Percentiles rank a stretch among this genome's conserved stretches.
Evolutionary conservation across 2,329 filamentous ascomycete genomes (phyloP).

Genomic region (Cercospora sp.): DNA sequence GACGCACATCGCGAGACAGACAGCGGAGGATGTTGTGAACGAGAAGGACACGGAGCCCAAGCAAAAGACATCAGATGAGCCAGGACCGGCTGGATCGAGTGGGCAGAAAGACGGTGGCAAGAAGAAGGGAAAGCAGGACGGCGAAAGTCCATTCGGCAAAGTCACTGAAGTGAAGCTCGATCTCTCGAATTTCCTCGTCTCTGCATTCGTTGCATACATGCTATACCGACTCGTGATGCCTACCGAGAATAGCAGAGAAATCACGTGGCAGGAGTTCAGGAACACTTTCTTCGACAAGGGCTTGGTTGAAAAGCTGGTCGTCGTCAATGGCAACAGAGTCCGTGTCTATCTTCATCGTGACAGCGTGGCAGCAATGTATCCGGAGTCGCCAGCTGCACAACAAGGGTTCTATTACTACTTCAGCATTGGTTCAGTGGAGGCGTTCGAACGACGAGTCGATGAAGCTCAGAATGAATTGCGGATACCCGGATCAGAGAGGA

Average conservation of each 20-base stretch:
- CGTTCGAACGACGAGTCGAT: slow-evolving; percentile 86
- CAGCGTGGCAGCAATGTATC: slow-evolving; percentile 69
- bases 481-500: slow-evolving; percentile 83
- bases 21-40: slow-evolving; percentile 45
- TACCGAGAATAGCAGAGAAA: slow-evolving; percentile 69
- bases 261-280: slow-evolving; percentile 96
- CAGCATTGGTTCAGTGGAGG: slow-evolving; percentile 90
- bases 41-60: slow-evolving; percentile 39
- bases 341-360: slow-evolving; percentile 78
- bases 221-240: slow-evolving; percentile 66
- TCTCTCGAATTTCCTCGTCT: slow-evolving; percentile 57
- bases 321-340: slow-evolving; percentile 75
- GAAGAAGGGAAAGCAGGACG: slow-evolving; percentile 34
- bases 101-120: slow-evolving; percentile 44
- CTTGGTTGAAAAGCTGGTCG: slow-evolving; percentile 85
- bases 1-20: slow-evolving; percentile 56
- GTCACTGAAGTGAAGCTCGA: slow-evolving; percentile 56
- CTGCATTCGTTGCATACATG: slow-evolving; percentile 62
- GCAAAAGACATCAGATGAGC: slow-evolving; percentile 48
- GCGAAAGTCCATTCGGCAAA: slow-evolving; percentile 40
- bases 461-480: slow-evolving; percentile 82
- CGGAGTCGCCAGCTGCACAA: slow-evolving; percentile 69
- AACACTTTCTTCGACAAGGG: slow-evolving; percentile 95
- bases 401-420: slow-evolving; percentile 84
- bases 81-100: slow-evolving; percentile 43